Percentiles rank a stretch among this genome's conserved stretches.
Conservation (phyloP, 305 asterid genomes). For the Fraxinus xanthoxyloides region DNA sequence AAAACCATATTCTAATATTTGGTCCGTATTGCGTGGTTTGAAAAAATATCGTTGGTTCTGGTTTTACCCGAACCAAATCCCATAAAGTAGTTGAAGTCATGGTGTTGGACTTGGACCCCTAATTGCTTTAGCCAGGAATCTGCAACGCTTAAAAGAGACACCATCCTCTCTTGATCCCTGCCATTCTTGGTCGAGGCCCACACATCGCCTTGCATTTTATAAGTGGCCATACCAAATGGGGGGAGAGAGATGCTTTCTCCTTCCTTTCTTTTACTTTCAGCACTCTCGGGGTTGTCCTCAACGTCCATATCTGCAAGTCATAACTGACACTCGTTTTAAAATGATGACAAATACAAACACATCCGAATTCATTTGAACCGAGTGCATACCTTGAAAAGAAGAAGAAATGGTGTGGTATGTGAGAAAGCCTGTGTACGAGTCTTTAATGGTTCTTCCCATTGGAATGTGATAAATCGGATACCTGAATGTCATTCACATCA, state of each 20-base stretch:
- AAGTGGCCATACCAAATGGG: conserved; percentile 85
- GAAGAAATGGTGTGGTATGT: conserved; percentile 95
- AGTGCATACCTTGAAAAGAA: conserved; percentile 75
- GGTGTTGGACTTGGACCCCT: conserved; percentile 92
- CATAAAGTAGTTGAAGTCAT: conserved; percentile 89
- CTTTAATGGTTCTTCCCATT: conserved; percentile 73
- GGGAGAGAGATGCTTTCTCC: conserved; percentile 67
- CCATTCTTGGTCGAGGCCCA: conserved; percentile 67
- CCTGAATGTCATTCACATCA: conserved; percentile 43
- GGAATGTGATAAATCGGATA: conserved; percentile 98
- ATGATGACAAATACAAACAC: not conserved
- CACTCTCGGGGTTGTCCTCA: conserved; percentile 42
- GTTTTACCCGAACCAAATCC: conserved; percentile 43
- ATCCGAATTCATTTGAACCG: not conserved
- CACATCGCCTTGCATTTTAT: conserved; percentile 91
- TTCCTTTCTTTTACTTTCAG: conserved; percentile 37
- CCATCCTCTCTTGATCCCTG: conserved; percentile 62
- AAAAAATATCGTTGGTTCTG: not conserved
- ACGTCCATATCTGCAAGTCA: conserved; percentile 47
- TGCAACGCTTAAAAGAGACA: conserved; percentile 72
- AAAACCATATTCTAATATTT: conserved; percentile 1
- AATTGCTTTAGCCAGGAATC: conserved; percentile 97
- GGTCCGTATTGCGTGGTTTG: not conserved
- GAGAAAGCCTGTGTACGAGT: conserved; percentile 88
- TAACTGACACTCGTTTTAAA: not conserved